Percentiles rank a stretch among this genome's conserved stretches.
Evolutionary conservation across 805 yeast species (phyloP).

Genomic region (Saccharomycopsis selenospora): DNA sequence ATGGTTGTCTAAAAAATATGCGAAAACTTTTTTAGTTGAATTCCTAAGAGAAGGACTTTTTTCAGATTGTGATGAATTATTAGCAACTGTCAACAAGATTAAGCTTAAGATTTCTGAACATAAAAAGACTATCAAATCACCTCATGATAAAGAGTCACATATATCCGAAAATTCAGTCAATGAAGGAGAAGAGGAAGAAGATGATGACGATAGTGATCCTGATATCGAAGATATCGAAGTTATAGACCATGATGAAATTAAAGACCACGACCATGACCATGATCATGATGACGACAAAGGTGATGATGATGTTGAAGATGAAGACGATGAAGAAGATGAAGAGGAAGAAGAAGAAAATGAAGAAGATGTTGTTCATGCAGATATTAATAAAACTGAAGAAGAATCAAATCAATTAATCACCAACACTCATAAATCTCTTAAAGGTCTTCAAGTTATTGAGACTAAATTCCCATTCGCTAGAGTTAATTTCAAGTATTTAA

Average conservation of each 20-base stretch:
- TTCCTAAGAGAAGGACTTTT: slow-evolving; percentile 72
- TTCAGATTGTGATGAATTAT: slow-evolving; percentile 37
- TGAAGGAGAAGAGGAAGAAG: slow-evolving; percentile 22
- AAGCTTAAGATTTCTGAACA: slow-evolving; percentile 16
- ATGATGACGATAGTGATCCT: slow-evolving; percentile 2
- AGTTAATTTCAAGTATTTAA: not conserved
- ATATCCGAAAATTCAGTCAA: slow-evolving; percentile 16
- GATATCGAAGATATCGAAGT: not conserved
- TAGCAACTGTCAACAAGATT: slow-evolving; percentile 25
- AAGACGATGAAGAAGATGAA: slow-evolving; percentile 25
- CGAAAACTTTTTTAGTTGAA: slow-evolving; percentile 36
- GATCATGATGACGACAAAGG: slow-evolving; percentile 23
- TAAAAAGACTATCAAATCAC: not conserved
- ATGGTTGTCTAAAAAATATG: slow-evolving; percentile 36
- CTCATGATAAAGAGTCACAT: not conserved
- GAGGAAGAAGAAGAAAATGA: slow-evolving; percentile 21
- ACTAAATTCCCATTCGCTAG: not conserved
- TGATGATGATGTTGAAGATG: slow-evolving; percentile 26
- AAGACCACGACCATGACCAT: not conserved
- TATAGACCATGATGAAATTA: slow-evolving; percentile 12
- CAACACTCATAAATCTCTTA: not conserved
- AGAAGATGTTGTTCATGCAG: slow-evolving; percentile 23
- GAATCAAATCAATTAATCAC: not conserved
- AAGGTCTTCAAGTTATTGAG: not conserved
- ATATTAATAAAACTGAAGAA: slow-evolving; percentile 18